Percentiles rank a stretch among this genome's conserved stretches.
phyloP scores from a whole-genome alignment of 2,329 filamentous ascomycete species.

The Malbranchea cinnamomea region DNA sequence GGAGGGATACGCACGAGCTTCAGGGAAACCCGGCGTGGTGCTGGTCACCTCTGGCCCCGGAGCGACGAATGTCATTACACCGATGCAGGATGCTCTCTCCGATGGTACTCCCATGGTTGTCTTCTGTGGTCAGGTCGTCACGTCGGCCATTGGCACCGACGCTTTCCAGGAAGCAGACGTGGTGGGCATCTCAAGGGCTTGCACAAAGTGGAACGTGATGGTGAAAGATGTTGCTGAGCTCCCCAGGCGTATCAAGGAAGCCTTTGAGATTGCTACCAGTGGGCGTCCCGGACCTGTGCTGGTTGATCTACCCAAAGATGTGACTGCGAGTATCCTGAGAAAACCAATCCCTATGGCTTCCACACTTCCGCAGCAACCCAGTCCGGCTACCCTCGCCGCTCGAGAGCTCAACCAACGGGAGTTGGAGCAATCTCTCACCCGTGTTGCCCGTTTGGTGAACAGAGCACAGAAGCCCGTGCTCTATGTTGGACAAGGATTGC shows the following conservation, averaged over 20 bases:
- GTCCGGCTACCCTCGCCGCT: slow-evolving; percentile 70
- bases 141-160: slow-evolving; percentile 80
- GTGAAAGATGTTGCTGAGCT: slow-evolving; percentile 90
- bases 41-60: slow-evolving; percentile 93
- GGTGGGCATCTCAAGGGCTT: slow-evolving; percentile 81
- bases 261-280: slow-evolving; percentile 92
- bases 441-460: slow-evolving; percentile 72
- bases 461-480: slow-evolving; percentile 85
- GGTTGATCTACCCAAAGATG: slow-evolving; percentile 91
- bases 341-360: slow-evolving; percentile 69
- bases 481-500: slow-evolving; percentile 83
- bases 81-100: slow-evolving; percentile 88
- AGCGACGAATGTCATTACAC: slow-evolving; percentile 90
- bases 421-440: slow-evolving; percentile 56
- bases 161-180: slow-evolving; percentile 96
- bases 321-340: slow-evolving; percentile 71
- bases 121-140: slow-evolving; percentile 85
- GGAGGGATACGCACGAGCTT: slow-evolving; percentile 86
- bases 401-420: slow-evolving; percentile 58
- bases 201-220: slow-evolving; percentile 99
- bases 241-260: slow-evolving; percentile 87
- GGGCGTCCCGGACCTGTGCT: slow-evolving; percentile 88
- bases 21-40: slow-evolving; percentile 87
- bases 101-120: slow-evolving; percentile 95
- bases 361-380: slow-evolving; percentile 62